Evolutionary conservation across 345 rosid species (phyloP).

Genomic region (Eucalyptus erythrocorys): DNA sequence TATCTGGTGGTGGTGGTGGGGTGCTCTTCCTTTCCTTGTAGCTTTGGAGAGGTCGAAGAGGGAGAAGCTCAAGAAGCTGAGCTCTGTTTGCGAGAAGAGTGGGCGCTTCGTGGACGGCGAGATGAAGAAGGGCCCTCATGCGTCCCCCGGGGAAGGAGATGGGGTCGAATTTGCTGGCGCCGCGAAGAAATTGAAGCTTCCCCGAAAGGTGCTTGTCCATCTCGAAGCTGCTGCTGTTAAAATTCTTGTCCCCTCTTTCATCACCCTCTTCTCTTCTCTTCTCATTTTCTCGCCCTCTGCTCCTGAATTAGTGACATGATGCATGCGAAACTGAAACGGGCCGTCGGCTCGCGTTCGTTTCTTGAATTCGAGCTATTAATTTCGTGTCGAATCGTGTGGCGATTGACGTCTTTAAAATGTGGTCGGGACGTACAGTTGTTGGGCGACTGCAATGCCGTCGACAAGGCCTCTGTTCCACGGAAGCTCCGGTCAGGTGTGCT

Average conservation of each 20-base stretch:
- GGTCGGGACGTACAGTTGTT: slow-evolving; percentile 14
- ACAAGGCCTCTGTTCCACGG: slow-evolving; percentile 78
- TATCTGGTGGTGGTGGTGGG: slow-evolving; percentile 10
- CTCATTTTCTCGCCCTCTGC: background rate
- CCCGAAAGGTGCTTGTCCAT: slow-evolving; percentile 26
- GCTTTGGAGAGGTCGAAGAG: slow-evolving; percentile 45
- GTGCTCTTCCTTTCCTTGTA: background rate
- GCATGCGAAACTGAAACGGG: background rate
- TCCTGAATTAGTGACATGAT: background rate
- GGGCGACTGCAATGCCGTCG: slow-evolving; percentile 42
- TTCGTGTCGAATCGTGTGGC: background rate
- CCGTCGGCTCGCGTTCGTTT: background rate
- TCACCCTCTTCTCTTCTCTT: background rate
- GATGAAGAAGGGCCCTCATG: slow-evolving; percentile 31
- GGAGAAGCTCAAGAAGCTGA: slow-evolving; percentile 36
- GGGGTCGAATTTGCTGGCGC: slow-evolving; percentile 4
- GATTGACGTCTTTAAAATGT: background rate
- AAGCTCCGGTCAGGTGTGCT: slow-evolving; percentile 91
- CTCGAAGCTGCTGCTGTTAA: background rate
- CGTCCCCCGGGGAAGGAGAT: slow-evolving; percentile 14
- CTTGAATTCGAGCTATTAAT: background rate
- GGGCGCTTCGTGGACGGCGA: slow-evolving; percentile 15
- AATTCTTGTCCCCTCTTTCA: background rate
- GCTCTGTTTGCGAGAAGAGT: slow-evolving; percentile 25
- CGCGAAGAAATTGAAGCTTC: slow-evolving; percentile 36